Percentiles rank a stretch among this genome's conserved stretches.
Evolutionary conservation across 2,329 filamentous ascomycete genomes (phyloP).

Genomic region (Trichoderma sp.): DNA sequence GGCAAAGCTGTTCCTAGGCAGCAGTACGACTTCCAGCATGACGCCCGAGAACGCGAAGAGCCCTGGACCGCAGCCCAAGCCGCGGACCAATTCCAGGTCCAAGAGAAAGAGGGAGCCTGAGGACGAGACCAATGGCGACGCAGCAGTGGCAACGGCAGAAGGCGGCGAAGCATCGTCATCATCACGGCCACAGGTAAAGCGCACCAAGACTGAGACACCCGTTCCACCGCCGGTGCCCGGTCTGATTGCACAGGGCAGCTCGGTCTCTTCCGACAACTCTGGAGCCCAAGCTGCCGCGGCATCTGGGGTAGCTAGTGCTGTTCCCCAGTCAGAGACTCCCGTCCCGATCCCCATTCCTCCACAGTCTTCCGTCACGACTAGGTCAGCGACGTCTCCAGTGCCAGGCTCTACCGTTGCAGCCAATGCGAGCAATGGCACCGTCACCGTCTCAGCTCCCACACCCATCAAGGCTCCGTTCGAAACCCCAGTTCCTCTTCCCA

Average conservation of each 20-base stretch:
- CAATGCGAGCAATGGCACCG: constrained; percentile 16
- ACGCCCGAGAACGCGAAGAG: constrained; percentile 28
- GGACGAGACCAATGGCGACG: constrained; percentile 30
- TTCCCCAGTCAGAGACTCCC: constrained; percentile 40
- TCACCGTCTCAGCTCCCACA: constrained; percentile 28
- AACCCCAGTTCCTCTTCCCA: constrained; percentile 38
- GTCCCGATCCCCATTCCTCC: constrained; percentile 39
- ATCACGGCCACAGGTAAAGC: constrained; percentile 44
- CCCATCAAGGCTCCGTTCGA: constrained; percentile 34
- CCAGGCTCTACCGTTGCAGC: constrained; percentile 24
- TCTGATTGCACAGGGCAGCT: constrained; percentile 29
- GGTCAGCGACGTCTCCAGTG: constrained; percentile 33
- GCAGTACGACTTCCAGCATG: constrained; percentile 27
- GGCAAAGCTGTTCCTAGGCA: constrained; percentile 44
- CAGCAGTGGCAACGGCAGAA: constrained; percentile 2
- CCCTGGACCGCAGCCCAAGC: constrained; percentile 28
- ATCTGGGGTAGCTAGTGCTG: constrained; percentile 21
- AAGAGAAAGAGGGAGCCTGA: constrained; percentile 48
- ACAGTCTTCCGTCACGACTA: constrained; percentile 27
- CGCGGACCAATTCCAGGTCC: constrained; percentile 32
- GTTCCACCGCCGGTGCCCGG: constrained; percentile 44
- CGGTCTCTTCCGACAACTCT: constrained; percentile 27
- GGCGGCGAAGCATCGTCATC: constrained; percentile 31
- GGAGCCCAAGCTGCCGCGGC: constrained; percentile 23
- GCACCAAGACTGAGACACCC: constrained; percentile 56